Percentiles rank a stretch among this genome's conserved stretches.
Conservation (phyloP, 805 yeast species). For the Wickerhamomyces sydowiorum region DNA sequence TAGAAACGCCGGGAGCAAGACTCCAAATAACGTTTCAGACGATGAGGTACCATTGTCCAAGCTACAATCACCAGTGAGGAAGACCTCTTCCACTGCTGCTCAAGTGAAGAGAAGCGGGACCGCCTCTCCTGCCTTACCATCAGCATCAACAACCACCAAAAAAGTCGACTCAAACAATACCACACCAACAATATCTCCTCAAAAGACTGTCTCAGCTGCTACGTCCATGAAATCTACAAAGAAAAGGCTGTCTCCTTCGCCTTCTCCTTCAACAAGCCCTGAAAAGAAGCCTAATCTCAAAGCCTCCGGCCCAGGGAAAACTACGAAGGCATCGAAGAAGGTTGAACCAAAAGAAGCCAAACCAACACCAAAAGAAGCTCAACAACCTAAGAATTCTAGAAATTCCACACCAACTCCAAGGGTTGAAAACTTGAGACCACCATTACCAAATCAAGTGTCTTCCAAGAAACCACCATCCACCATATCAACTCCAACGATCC, state of each 20-base stretch:
- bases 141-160: not conserved
- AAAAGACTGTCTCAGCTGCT: not conserved
- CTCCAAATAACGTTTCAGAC: slow-evolving; percentile 5
- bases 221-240: not conserved
- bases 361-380: too few relatives aligned
- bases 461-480: slow-evolving; percentile 17
- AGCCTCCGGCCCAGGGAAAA: too few relatives aligned
- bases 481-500: slow-evolving; percentile 11
- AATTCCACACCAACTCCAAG: not conserved
- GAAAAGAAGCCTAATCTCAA: not conserved
- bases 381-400: too few relatives aligned
- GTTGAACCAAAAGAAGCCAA: too few relatives aligned
- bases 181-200: not conserved
- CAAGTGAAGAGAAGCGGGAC: not conserved
- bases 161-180: not conserved
- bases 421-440: not conserved
- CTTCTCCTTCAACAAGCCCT: not conserved
- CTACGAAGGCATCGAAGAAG: too few relatives aligned
- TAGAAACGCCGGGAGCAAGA: not conserved
- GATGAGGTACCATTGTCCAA: slow-evolving; percentile 13
- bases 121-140: too few relatives aligned
- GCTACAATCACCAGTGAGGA: not conserved
- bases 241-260: slow-evolving; percentile 9
- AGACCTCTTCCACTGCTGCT: not conserved
- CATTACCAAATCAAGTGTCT: slow-evolving; percentile 6